These are phyloP conservation scores for Thielaviopsis populi DNA, from an alignment of 2,329 filamentous ascomycete genomes.

Conservation along the genomic window DNA sequence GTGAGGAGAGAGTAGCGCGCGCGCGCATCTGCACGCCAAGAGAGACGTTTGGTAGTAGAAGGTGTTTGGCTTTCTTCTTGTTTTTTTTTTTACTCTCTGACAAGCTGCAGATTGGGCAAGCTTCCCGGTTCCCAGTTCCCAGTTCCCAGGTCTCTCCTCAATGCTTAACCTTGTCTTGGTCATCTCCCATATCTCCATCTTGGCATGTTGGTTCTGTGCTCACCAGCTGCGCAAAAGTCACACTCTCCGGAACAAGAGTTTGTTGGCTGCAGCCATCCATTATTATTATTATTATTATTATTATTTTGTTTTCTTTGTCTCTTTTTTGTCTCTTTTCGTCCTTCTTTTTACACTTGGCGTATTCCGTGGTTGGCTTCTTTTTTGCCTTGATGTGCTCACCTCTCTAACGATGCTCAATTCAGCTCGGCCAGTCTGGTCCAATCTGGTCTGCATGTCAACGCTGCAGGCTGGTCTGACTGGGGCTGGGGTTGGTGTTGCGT, in stretches of 20 bases:
- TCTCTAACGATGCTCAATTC: not conserved
- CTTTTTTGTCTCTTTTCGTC: not conserved
- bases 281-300: no score
- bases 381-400: not conserved
- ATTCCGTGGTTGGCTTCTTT: no score
- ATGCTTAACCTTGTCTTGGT: not conserved
- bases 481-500: no score
- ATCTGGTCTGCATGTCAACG: not conserved
- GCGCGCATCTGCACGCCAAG: not conserved
- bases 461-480: not conserved
- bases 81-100: not conserved
- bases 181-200: not conserved
- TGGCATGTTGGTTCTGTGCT: not conserved
- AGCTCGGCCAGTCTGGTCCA: no score
- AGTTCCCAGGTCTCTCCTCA: not conserved
- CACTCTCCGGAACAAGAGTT: not conserved
- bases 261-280: not conserved
- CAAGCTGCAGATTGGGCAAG: no score
- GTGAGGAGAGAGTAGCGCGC: not conserved
- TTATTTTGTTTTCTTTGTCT: not conserved
- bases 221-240: not conserved
- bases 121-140: not conserved
- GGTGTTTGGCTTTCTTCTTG: not conserved
- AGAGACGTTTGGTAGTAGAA: not conserved
- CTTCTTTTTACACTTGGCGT: not conserved